These are phyloP conservation scores for Orobanche coerulescens DNA, from an alignment of 257 asterid species.

Conservation along the genomic window DNA sequence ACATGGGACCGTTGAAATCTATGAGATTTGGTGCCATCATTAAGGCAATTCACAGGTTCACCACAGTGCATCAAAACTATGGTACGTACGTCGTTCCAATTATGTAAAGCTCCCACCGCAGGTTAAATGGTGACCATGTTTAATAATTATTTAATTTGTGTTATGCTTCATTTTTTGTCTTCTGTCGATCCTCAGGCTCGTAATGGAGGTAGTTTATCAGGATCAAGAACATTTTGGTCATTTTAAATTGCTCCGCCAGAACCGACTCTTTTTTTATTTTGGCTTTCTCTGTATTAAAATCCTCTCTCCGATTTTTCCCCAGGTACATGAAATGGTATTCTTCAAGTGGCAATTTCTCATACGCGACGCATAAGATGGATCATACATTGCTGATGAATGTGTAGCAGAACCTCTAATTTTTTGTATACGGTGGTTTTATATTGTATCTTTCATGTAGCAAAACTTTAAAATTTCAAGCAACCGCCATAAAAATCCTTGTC, in stretches of 20 bases:
- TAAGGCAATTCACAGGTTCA: slow-evolving; percentile 69
- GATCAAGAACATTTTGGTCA: neutral
- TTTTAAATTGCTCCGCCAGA: neutral
- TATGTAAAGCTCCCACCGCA: neutral
- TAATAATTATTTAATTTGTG: neutral
- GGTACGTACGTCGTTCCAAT: slow-evolving; percentile 30
- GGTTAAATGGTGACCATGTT: neutral
- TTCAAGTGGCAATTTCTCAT: slow-evolving; percentile 5
- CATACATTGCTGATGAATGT: slow-evolving; percentile 3
- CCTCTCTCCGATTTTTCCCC: neutral
- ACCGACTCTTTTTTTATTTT: neutral
- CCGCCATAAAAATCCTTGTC: too few species aligned
- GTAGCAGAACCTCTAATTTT: neutral
- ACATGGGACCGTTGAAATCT: slow-evolving; percentile 56
- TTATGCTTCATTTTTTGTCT: neutral
- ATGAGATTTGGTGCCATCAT: slow-evolving; percentile 66
- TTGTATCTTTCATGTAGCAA: too few species aligned
- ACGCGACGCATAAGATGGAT: neutral
- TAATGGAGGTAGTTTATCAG: neutral
- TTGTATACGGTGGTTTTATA: neutral
- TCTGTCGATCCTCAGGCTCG: neutral
- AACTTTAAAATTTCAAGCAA: too few species aligned
- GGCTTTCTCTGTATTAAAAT: neutral
- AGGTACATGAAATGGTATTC: slow-evolving; percentile 27
- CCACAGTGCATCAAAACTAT: slow-evolving; percentile 71